Base-by-base conservation (phyloP, 2,329 filamentous ascomycete species). In the Dothideomycetes sp. region DNA sequence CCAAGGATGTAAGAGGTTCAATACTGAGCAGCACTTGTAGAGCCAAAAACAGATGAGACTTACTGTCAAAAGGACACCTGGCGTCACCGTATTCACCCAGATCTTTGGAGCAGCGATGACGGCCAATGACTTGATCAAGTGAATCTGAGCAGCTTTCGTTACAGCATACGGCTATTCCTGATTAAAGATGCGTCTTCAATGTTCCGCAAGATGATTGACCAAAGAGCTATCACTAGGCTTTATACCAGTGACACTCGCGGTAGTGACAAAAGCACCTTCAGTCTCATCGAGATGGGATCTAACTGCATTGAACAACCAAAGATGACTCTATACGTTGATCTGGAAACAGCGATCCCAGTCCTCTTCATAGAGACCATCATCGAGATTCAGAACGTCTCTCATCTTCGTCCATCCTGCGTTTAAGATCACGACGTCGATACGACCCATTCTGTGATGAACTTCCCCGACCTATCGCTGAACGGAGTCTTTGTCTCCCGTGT, bases 241-340 rank as follows among this genome's bases (percentile, higher is more conserved):
- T 4, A 76, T 64, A 4, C 71, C 73, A 0, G 73, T 72, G 17
- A 75, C 35, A 22, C 65, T 71, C 1, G 73, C 69, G 0, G 72
- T 73, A 2, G 66, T 71, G 44, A 76, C 63, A 44, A 77, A 77
- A 2, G 57, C 56, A 1, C 71, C 71, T 37, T 69, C 61, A 0
- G 58, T 58, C 33, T 59, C 54, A 4, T 72, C 69, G 17, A 75
- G 62, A 38, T 72, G 54, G 37, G 59, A 54, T 47, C 63, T 66
- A 2, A 67, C 65, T 2, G 70, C 69, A 41, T 72, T 66, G 47
- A 76, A 64, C 12, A 76, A 58, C 59, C 65, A 75, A 18, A 77
- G 49, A 49, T 76, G 72, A 8, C 63, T 66, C 54, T 76, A 76
- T 40, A 77, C 73, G 50, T 76, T 77, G 57, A 74, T 65, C 38